phyloP scores from a whole-genome alignment of 352 stramenopile genomes.

The Phytophthora uliginosa region DNA sequence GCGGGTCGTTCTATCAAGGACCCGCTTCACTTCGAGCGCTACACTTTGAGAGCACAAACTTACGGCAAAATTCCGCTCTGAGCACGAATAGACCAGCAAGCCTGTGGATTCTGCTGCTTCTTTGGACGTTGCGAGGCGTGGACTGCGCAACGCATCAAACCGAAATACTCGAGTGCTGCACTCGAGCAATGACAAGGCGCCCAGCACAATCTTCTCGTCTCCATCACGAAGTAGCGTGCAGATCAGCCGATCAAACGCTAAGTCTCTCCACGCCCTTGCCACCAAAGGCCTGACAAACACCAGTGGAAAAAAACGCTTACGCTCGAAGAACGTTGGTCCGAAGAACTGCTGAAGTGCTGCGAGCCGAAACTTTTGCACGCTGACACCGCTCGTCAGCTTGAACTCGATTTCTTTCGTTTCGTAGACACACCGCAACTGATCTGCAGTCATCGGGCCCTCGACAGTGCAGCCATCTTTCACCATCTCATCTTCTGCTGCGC shows the following conservation, averaged over 20 bases:
- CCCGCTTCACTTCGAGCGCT: slow-evolving; percentile 26
- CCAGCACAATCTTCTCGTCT: slow-evolving; percentile 49
- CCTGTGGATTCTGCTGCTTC: neutral
- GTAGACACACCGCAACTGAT: slow-evolving; percentile 33
- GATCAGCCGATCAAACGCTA: slow-evolving; percentile 37
- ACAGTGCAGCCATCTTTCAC: neutral
- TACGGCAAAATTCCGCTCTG: slow-evolving; percentile 24
- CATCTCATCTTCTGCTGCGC: slow-evolving; percentile 11
- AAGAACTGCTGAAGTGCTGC: slow-evolving; percentile 53
- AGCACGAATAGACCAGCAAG: slow-evolving; percentile 5
- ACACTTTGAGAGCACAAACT: slow-evolving; percentile 29
- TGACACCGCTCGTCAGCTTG: slow-evolving; percentile 41
- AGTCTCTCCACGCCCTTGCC: slow-evolving; percentile 41
- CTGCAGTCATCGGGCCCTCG: slow-evolving; percentile 4
- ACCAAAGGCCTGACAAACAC: slow-evolving; percentile 30
- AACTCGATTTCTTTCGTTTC: slow-evolving; percentile 57
- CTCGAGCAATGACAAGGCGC: slow-evolving; percentile 47
- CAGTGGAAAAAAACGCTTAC: slow-evolving; percentile 34
- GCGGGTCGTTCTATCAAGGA: slow-evolving; percentile 31
- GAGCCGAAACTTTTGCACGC: slow-evolving; percentile 51
- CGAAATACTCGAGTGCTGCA: slow-evolving; percentile 51
- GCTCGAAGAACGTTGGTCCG: slow-evolving; percentile 38
- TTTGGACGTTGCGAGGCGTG: neutral
- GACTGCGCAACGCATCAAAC: slow-evolving; percentile 18
- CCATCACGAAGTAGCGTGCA: slow-evolving; percentile 43